Conservation (phyloP, 345 rosid genomes). For the Citrus cavaleriei region DNA sequence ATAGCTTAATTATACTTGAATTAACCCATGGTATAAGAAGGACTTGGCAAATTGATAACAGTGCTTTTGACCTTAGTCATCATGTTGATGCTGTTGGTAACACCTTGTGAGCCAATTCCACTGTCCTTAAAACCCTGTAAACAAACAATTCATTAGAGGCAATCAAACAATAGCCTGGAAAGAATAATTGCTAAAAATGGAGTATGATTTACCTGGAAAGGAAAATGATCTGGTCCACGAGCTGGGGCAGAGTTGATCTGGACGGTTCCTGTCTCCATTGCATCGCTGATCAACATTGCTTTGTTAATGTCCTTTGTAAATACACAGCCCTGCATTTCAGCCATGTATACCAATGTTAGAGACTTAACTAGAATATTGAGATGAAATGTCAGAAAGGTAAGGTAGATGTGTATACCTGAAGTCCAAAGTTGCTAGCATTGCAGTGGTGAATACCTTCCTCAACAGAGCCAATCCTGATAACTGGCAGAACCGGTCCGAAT, state of each 20-base stretch:
- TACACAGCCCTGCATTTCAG: constrained; percentile 70
- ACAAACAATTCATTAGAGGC: neutral
- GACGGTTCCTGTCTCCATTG: constrained; percentile 99
- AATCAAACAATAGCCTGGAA: constrained; percentile 34
- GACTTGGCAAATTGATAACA: constrained; percentile 84
- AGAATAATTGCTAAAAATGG: constrained; percentile 3
- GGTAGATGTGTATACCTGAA: constrained; percentile 49
- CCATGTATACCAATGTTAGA: neutral
- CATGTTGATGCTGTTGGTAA: constrained; percentile 94
- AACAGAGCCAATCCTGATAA: constrained; percentile 65
- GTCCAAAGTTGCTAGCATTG: constrained; percentile 98
- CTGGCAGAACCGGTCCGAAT: constrained; percentile 87
- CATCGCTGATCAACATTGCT: constrained; percentile 85
- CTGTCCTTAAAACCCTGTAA: constrained; percentile 93
- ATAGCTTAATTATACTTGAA: neutral
- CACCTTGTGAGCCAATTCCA: constrained; percentile 97
- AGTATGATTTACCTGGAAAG: constrained; percentile 74
- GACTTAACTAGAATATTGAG: neutral
- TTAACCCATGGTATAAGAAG: constrained; percentile 95
- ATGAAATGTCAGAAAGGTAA: neutral
- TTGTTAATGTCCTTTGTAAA: constrained; percentile 92
- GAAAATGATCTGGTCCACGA: constrained; percentile 98
- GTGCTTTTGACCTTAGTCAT: constrained; percentile 94
- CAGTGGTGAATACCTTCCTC: constrained; percentile 99
- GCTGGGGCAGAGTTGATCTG: constrained; percentile 99